phyloP scores from a whole-genome alignment of 2,329 filamentous ascomycete genomes.

The Calonectria fujianensis region DNA sequence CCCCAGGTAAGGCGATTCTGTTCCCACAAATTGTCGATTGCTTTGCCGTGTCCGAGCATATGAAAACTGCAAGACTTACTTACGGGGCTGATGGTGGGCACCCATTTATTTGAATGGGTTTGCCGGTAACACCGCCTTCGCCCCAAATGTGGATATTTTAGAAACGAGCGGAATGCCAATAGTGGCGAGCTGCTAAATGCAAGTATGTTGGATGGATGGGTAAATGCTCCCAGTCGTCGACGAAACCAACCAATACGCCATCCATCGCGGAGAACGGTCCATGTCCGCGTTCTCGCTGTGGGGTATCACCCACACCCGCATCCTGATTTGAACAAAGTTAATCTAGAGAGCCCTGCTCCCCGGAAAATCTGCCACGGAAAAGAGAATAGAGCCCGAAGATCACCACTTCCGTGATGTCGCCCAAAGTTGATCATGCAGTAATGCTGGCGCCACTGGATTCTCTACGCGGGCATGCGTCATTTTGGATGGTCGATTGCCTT shows the following conservation, averaged over 20 bases:
- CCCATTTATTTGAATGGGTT: background rate
- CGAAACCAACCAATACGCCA: background rate
- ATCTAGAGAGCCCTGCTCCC: background rate
- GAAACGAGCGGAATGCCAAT: background rate
- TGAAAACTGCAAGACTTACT: background rate
- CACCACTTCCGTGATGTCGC: background rate
- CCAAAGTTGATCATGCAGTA: background rate
- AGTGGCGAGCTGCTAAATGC: slow-evolving; percentile 1
- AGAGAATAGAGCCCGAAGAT: background rate
- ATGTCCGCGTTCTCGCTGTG: background rate
- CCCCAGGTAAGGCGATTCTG: no score
- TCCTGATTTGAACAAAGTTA: background rate
- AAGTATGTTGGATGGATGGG: background rate
- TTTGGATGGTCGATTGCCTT: no score
- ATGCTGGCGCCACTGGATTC: background rate
- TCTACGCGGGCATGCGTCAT: background rate
- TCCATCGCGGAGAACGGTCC: background rate
- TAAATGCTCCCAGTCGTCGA: background rate
- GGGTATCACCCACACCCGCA: background rate
- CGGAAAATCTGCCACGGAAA: background rate
- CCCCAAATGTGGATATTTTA: background rate
- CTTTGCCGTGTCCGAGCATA: background rate
- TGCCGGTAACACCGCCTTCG: no score
- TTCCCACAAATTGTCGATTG: no score
- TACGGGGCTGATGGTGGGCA: background rate